Base-by-base conservation (phyloP, 164 flowering plant species). In the Annona cherimola region DNA sequence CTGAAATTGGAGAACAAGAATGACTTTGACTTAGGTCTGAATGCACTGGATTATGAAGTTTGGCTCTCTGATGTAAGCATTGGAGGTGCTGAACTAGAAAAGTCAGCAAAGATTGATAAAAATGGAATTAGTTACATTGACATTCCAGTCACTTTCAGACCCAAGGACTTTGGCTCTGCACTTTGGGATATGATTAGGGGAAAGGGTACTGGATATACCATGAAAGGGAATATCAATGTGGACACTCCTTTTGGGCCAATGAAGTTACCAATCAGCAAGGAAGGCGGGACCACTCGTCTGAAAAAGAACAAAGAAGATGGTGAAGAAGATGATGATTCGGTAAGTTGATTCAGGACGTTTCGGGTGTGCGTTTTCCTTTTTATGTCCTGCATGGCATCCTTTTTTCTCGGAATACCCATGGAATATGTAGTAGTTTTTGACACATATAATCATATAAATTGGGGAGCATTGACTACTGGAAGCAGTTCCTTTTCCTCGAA, bases 151-250 rank as follows among this genome's bases (percentile, higher is more conserved):
- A 54, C 76, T 8, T 79, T 76, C 19, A 73, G 76, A 69, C 81
- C 81, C 4, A 76, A 79, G 75, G 81, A 79, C 63, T 76, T 70
- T 18, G 81, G 79, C 35, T 79, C 81, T 67, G 81, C 81, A 43
- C 26, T 79, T 35, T 79, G 79, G 79, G 81, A 79, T 11, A 79
- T 79, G 71, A 76, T 79, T 3, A 75, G 79, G 59, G 79, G 79
- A 5, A 79, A 61, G 55, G 79, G 79, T 20, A 73, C 81, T 61
- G 81, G 81, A 1, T 79, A 79, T 55, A 42, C 81, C 9, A 67
- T 79, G 74, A 79, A 69, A 68, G 81, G 81, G 11, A 67, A 20
- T 64, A 55, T 79, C 11, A 69, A 76, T 67, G 76, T 73, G 50
- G 79, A 76, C 41, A 73, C 81, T 2, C 61, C 74, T 1, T 79